Evolutionary conservation across 805 yeast species (phyloP).

Genomic region (Blastobotrys mokoenaii): DNA sequence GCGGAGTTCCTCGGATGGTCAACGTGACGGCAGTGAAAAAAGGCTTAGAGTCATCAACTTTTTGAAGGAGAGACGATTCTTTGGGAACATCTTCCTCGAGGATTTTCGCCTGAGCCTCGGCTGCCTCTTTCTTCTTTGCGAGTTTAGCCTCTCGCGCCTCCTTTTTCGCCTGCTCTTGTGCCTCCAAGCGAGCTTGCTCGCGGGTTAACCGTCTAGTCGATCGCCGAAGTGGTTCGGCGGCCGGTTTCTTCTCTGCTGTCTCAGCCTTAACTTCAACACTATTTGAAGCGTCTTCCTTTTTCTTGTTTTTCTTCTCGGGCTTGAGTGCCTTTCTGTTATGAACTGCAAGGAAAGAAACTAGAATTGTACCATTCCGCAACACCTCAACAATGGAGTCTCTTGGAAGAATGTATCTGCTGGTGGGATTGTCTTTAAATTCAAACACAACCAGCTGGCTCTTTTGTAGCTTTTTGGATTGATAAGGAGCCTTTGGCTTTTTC

Average conservation of each 20-base stretch:
- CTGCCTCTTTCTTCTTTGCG: constrained; percentile 2
- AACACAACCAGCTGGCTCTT: constrained; percentile 67
- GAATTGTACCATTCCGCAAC: constrained; percentile 26
- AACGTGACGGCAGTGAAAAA: constrained; percentile 56
- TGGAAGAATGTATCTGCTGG: constrained; percentile 68
- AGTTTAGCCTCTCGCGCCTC: constrained; percentile 24
- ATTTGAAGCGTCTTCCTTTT: constrained; percentile 16
- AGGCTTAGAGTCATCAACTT: constrained; percentile 3
- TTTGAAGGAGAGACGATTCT: not conserved
- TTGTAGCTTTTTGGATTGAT: constrained; percentile 42
- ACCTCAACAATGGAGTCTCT: constrained; percentile 65
- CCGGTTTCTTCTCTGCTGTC: not conserved
- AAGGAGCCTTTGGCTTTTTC: constrained; percentile 15
- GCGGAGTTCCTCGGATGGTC: constrained; percentile 55
- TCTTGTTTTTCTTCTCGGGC: constrained; percentile 23
- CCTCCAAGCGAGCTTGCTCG: constrained; percentile 5
- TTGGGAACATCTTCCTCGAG: not conserved
- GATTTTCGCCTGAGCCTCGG: not conserved
- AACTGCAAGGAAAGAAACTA: constrained; percentile 32
- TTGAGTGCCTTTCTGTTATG: constrained; percentile 10
- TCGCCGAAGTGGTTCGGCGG: not conserved
- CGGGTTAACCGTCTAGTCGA: not conserved
- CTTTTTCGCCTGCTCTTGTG: constrained; percentile 22
- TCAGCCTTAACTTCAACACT: constrained; percentile 15
- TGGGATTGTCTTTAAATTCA: constrained; percentile 75